Conservation (phyloP, 2,329 filamentous ascomycete species). For the Balansia obtecta region DNA sequence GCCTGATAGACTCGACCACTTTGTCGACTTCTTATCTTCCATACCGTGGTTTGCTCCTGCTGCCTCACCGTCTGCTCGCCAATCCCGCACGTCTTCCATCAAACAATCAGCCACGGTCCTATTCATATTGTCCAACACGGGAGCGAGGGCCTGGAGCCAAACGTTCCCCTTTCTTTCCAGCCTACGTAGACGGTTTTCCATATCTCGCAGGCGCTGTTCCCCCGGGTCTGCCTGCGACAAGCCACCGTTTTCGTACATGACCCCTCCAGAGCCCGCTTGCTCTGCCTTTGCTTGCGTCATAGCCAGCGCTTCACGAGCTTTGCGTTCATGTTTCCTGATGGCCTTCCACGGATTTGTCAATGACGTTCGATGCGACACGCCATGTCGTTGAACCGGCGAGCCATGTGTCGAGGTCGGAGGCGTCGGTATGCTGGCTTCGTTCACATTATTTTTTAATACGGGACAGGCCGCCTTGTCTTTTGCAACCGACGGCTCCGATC, state of each 20-base stretch:
- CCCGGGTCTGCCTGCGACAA: constrained; percentile 18
- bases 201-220: constrained; percentile 31
- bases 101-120: constrained; percentile 17
- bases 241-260: constrained; percentile 14
- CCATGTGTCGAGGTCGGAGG: constrained; percentile 19
- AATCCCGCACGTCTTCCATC: constrained; percentile 13
- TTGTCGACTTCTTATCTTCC: constrained; percentile 11
- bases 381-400: constrained; percentile 15
- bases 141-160: constrained; percentile 30
- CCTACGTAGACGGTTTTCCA: constrained; percentile 32
- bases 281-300: constrained; percentile 12
- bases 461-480: not conserved
- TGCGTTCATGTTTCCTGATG: constrained; percentile 16
- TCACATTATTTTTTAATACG: not conserved
- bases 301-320: constrained; percentile 11
- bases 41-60: constrained; percentile 6
- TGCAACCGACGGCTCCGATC: not conserved
- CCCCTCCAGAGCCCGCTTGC: constrained; percentile 11
- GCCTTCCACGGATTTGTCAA: constrained; percentile 22
- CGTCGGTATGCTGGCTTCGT: constrained; percentile 13
- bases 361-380: constrained; percentile 16
- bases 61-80: constrained; percentile 21
- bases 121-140: constrained; percentile 32
- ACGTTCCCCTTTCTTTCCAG: constrained; percentile 35
- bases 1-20: constrained; percentile 16